phyloP scores from a whole-genome alignment of 345 rosid species.

The Gossypium sturtianum region DNA sequence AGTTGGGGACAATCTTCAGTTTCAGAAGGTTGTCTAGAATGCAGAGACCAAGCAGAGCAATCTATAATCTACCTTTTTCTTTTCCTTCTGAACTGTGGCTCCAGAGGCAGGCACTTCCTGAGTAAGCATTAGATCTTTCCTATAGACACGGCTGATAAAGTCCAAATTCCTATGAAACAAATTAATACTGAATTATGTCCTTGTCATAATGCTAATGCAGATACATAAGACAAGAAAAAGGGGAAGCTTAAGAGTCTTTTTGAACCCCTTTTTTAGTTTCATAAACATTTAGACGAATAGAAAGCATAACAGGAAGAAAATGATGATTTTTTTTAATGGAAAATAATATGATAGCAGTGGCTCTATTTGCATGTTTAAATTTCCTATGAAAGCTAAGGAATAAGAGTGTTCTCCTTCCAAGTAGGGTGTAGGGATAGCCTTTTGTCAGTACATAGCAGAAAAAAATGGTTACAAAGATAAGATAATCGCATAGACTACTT shows the following conservation, averaged over 20 bases:
- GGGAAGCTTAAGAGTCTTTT: not conserved
- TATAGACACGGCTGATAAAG: conserved; percentile 48
- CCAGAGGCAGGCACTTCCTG: conserved; percentile 32
- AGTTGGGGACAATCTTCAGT: conserved; percentile 1
- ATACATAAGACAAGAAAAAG: not conserved
- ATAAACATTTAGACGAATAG: not conserved
- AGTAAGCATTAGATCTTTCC: conserved; percentile 31
- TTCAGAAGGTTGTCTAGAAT: not conserved
- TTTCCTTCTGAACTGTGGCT: conserved; percentile 47
- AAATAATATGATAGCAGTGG: not conserved
- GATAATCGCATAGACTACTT: not conserved
- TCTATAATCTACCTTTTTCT: conserved; percentile 52
- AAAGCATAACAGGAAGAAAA: not conserved
- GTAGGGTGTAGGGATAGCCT: too few relatives aligned
- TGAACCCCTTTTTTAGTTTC: not conserved
- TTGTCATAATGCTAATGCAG: not conserved
- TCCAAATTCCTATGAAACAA: conserved; percentile 48
- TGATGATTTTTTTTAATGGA: not conserved
- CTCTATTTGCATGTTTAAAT: not conserved
- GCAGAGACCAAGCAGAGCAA: not conserved
- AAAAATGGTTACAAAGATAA: not conserved
- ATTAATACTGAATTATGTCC: not conserved
- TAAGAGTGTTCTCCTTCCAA: not conserved
- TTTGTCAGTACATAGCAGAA: not conserved
- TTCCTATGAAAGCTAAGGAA: not conserved